phyloP scores from a whole-genome alignment of 257 asterid species.

The Ocimum tenuiflorum region DNA sequence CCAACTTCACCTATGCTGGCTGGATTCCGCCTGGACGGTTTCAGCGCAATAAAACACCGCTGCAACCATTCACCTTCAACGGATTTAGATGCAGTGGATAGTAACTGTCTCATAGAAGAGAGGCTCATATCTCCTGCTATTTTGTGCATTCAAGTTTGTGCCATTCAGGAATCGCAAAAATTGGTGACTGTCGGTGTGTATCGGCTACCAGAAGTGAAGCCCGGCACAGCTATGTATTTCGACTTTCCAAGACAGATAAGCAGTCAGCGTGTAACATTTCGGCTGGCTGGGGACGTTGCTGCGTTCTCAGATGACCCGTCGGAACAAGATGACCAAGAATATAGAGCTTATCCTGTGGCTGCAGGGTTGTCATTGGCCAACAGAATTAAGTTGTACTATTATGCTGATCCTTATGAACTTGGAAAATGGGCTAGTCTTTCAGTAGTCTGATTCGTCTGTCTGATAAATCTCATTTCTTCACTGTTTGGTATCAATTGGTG shows the following conservation, averaged over 20 bases:
- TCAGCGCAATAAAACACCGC: conserved; percentile 74
- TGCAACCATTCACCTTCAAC: conserved; percentile 70
- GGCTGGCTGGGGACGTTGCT: conserved; percentile 79
- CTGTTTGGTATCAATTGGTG: neutral
- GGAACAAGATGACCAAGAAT: conserved; percentile 72
- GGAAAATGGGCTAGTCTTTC: conserved; percentile 97
- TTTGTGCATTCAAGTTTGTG: conserved; percentile 76
- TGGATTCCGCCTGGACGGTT: conserved; percentile 93
- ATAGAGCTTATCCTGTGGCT: conserved; percentile 47
- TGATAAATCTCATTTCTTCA: neutral
- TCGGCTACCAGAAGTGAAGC: conserved; percentile 83
- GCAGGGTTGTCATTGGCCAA: conserved; percentile 71
- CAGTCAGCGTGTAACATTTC: conserved; percentile 62
- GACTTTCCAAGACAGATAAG: conserved; percentile 77
- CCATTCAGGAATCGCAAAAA: conserved; percentile 79
- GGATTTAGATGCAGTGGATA: conserved; percentile 33
- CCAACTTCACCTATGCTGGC: conserved; percentile 81
- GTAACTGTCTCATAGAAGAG: conserved; percentile 53
- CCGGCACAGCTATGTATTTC: conserved; percentile 82
- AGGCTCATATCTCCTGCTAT: conserved; percentile 77
- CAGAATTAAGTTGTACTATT: conserved; percentile 78
- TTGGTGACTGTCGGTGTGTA: conserved; percentile 73
- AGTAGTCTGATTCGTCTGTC: conserved; percentile 39
- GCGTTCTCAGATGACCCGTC: conserved; percentile 74
- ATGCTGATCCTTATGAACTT: conserved; percentile 82